Base-by-base conservation (phyloP, 1,284 basidiomycete genomes). In the Xerocomus minutiporus region DNA sequence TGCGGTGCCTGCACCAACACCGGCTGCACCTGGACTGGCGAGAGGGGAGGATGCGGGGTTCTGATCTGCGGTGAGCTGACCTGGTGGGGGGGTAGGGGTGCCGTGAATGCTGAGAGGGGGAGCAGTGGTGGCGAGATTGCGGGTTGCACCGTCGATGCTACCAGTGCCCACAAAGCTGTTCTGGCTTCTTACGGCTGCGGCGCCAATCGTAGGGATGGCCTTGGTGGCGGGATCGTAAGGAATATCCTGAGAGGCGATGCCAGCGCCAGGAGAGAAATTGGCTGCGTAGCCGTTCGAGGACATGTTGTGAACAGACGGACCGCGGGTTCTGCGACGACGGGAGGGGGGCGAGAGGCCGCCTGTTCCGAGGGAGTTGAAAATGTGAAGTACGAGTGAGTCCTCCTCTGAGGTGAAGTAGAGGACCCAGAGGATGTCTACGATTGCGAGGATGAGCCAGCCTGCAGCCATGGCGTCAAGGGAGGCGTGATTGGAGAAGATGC, bases 391-490 rank as follows among this genome's bases (percentile, higher is more conserved):
- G 59, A 91, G 82, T 1, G 93, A 91, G 66, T 94, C 93, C 62
- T 97, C 94, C 67, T 97, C 95, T 1, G 93, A 89, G 5, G 95
- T 96, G 69, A 99, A 93, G 77, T 92, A 97, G 57, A 98, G 81
- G 20, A 97, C 82, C 95, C 95, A 98, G 57, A 98, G 72, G 66
- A 98, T 89, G 78, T 97, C 73, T 57, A 94, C 90, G 57, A 98
- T 82, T 32, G 93, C 79, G 51, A 96, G 82, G 58, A 99, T 82
- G 63, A 99, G 82, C 91, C 92, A 98, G 58, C 96, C 96, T 5
- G 91, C 93, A 28, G 88, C 90, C 75, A 93, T 85, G 5, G 94
- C 93, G 57, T 88, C 82, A 52, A 80, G 71, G 5, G 90, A 72
- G n/a, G 81, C 73, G 13, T 54, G 52, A 35, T 67, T 60, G 6